Evolutionary conservation across 208 protist genomes (phyloP).

Genomic region (Lotmaria passim): DNA sequence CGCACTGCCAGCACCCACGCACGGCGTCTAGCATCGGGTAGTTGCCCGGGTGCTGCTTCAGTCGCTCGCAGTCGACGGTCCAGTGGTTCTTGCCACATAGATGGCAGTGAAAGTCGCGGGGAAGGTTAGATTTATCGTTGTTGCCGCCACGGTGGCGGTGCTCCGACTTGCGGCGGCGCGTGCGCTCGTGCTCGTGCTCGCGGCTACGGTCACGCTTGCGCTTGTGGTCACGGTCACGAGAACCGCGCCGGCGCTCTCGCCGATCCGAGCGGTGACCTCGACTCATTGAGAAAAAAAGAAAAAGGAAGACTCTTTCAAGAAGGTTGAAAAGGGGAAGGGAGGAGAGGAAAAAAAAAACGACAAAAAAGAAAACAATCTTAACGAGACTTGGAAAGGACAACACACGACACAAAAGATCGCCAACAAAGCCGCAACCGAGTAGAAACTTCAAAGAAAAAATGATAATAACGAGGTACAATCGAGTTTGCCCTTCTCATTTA

Average conservation of each 20-base stretch:
- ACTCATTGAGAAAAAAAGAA: constrained; percentile 29
- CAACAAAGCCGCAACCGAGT: too few relatives aligned
- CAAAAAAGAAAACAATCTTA: not conserved
- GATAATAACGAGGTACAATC: too few relatives aligned
- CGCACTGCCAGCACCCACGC: constrained; percentile 80
- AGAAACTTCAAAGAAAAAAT: too few relatives aligned
- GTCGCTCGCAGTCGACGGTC: constrained; percentile 73
- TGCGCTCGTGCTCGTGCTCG: constrained; percentile 14
- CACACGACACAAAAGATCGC: too few relatives aligned
- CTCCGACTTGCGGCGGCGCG: constrained; percentile 14
- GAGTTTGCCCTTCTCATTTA: too few relatives aligned
- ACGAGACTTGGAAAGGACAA: too few relatives aligned
- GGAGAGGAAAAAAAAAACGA: not conserved
- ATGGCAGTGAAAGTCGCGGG: constrained; percentile 72
- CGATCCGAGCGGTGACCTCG: constrained; percentile 18
- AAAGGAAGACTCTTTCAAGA: constrained; percentile 2
- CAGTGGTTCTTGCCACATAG: constrained; percentile 85
- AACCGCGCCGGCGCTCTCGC: constrained; percentile 9
- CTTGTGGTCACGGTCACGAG: constrained; percentile 9
- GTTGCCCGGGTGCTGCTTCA: constrained; percentile 48
- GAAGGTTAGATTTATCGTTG: constrained; percentile 29
- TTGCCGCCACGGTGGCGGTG: constrained; percentile 24
- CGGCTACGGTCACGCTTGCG: constrained; percentile 19
- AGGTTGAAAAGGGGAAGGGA: constrained; percentile 7
- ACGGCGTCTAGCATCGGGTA: constrained; percentile 65